Conservation (phyloP, 192 early-diverging fungal genomes). For the Spizellomyces punctatus region DNA sequence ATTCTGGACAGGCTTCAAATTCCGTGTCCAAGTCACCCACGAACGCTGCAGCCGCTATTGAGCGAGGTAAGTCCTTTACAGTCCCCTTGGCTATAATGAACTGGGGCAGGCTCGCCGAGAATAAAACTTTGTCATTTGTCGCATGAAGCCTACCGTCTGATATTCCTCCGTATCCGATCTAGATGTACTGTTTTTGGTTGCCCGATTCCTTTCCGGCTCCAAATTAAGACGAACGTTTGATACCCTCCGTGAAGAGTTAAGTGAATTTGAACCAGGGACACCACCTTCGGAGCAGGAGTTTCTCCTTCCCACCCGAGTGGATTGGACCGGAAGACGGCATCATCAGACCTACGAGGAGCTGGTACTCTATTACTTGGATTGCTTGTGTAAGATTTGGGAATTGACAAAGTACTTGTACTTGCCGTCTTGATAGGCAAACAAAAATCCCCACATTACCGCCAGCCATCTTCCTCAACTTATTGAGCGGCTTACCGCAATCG, state of each 20-base stretch:
- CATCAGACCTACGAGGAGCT: conserved; percentile 59
- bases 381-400: background rate
- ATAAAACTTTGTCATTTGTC: no score
- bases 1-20: no score
- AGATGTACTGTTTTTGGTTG: conserved; percentile 57
- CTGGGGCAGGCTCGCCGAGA: no score
- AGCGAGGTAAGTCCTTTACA: no score
- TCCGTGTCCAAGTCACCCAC: no score
- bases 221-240: conserved; percentile 57
- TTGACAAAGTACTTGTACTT: background rate
- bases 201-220: conserved; percentile 64
- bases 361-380: conserved; percentile 45
- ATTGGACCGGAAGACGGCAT: conserved; percentile 70
- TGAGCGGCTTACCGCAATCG: conserved; percentile 25
- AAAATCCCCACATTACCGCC: conserved; percentile 7
- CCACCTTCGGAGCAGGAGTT: conserved; percentile 37
- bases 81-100: no score
- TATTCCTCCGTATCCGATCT: background rate
- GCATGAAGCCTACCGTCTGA: no score
- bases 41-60: no score
- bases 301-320: conserved; percentile 65
- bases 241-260: conserved; percentile 44
- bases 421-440: background rate
- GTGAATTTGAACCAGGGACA: background rate
- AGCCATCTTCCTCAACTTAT: conserved; percentile 27